Conservation (phyloP, 2,329 filamentous ascomycete genomes). For the Didymella exigua region DNA sequence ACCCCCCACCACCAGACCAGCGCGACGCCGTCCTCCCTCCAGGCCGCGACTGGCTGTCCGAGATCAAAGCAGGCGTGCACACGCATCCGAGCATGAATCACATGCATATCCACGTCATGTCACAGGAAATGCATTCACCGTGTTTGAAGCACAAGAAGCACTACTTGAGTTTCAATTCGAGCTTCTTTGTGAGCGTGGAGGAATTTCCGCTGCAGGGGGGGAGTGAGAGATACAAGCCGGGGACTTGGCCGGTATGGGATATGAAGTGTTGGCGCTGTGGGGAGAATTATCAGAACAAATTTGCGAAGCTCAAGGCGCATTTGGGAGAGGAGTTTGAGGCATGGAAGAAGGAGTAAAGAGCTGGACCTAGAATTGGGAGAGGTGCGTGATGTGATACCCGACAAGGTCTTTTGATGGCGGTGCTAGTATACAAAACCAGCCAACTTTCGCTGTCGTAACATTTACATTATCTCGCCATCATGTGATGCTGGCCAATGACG, state of each 20-base stretch:
- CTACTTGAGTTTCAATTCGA: slow-evolving; percentile 88
- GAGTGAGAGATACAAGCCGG: slow-evolving; percentile 67
- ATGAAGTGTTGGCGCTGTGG: slow-evolving; percentile 87
- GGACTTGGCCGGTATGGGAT: slow-evolving; percentile 66
- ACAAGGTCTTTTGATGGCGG: slow-evolving; percentile 13
- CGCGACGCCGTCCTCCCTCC: slow-evolving; percentile 55
- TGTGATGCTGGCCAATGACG: not conserved
- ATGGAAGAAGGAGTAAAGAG: slow-evolving; percentile 64
- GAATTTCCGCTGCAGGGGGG: slow-evolving; percentile 76
- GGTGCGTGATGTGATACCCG: not conserved
- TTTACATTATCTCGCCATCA: slow-evolving; percentile 21
- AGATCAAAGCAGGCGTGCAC: slow-evolving; percentile 81
- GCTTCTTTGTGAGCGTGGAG: slow-evolving; percentile 78
- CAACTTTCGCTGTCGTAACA: slow-evolving; percentile 21
- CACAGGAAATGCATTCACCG: slow-evolving; percentile 75
- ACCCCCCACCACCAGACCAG: slow-evolving; percentile 49
- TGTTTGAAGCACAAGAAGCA: slow-evolving; percentile 81
- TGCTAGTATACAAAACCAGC: slow-evolving; percentile 26
- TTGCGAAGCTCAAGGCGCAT: slow-evolving; percentile 76
- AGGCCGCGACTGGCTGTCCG: slow-evolving; percentile 78
- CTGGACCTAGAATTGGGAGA: not conserved
- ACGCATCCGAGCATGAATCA: slow-evolving; percentile 90
- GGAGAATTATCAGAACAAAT: slow-evolving; percentile 73
- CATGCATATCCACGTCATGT: slow-evolving; percentile 86
- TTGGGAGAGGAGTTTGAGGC: slow-evolving; percentile 73